Percentiles rank a stretch among this genome's conserved stretches.
phyloP scores from a whole-genome alignment of 495 filamentous ascomycete genomes.

The Achaetomiella virescens region DNA sequence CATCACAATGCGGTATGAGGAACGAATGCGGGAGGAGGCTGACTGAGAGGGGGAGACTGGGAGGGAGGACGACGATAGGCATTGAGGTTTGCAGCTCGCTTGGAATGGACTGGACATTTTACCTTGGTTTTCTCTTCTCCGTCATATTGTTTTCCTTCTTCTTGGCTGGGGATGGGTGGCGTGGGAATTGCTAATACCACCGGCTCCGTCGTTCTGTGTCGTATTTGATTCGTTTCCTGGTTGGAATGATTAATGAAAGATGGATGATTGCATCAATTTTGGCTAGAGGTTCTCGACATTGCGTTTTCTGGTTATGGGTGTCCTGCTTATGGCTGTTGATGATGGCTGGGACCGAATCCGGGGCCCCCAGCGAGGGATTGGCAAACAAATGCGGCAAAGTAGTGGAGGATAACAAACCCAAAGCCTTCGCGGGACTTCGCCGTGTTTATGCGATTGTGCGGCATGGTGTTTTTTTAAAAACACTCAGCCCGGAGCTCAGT shows the following conservation, averaged over 20 bases:
- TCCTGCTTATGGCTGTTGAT: no score
- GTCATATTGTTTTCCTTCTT: neutral
- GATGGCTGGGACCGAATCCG: no score
- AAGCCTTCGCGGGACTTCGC: no score
- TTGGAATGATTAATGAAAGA: conserved; percentile 1
- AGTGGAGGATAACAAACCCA: neutral
- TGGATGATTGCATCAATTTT: neutral
- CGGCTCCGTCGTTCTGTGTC: neutral
- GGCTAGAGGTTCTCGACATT: neutral
- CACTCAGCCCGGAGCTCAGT: no score
- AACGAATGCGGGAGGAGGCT: conserved; percentile 41
- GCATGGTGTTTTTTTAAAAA: no score
- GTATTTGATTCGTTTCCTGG: neutral
- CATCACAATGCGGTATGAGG: conserved; percentile 48
- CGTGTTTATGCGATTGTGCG: no score
- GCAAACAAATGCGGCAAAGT: no score
- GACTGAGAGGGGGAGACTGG: conserved; percentile 46
- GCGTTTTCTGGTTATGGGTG: neutral
- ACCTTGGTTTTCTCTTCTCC: neutral
- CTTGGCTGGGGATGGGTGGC: neutral
- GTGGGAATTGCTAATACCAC: conserved; percentile 12
- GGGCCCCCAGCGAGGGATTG: no score
- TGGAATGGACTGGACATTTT: neutral
- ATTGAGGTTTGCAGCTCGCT: neutral
- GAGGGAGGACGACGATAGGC: conserved; percentile 22